Evolutionary conservation across 441 rosid genomes (phyloP), one percentile per base, ranked within the genome.

Genomic region (Macaranga tanarius): DNA sequence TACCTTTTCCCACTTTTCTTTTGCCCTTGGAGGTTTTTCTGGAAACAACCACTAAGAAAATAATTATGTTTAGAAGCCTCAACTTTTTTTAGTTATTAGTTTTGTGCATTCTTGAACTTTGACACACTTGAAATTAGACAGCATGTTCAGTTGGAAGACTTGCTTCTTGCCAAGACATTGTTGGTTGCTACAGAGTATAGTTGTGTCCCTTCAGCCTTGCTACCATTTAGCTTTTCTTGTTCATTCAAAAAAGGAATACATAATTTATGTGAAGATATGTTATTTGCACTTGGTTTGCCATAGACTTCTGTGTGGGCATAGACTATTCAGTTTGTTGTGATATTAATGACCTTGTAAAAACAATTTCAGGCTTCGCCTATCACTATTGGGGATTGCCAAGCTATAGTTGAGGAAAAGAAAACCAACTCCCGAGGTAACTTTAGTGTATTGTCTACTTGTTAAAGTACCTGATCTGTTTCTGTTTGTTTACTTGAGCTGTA

Each of bases 391-490:
- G 95, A 88, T 81, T 84, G 76, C 12, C 84, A 67, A 76, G 96
- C 93, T 69, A 82, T 79, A 54, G 76, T 93, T 20, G 97, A 93
- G 83, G 96, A 88, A 81, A 93, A 93, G 89, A 90, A 91, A 85
- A 82, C 97, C 42, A 93, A 85, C 59, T 83, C 83, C 73, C 87
- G 90, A 82, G 97, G 96, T 87, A 81, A 76, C 60, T 68, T 40
- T 31, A 22, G 16, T 22, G 26, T 44, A 34, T 63, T 25, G 17
- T 4, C 38, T 60, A 16, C 47, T 38, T 68, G 52, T n/a, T 69
- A 20, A 48, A 40, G 56, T 63, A 23, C 11, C 51, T 13, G 15
- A 26, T 67, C 26, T 22, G 66, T 11, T 48, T 22, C 59, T 52
- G n/a, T 26, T 47, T 60, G 4, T 13, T 34, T 11, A 60, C 10